Conservation (phyloP, 441 rosid species). For the Erodium moschatum region DNA sequence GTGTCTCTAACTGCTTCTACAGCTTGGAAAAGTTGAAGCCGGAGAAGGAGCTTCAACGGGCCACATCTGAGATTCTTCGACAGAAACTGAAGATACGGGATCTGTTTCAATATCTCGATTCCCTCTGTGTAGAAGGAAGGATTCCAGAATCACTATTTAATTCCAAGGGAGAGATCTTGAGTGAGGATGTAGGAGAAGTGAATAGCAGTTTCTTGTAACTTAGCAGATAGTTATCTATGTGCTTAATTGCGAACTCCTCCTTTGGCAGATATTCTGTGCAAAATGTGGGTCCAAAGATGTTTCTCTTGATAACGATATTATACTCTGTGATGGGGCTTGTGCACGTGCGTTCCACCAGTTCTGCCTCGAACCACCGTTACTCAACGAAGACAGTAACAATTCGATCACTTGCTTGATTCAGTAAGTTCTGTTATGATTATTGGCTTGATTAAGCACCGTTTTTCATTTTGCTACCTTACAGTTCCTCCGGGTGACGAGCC, state of each 20-base stretch:
- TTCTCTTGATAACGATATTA: constrained; percentile 69
- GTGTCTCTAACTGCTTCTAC: constrained; percentile 14
- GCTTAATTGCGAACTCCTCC: constrained; percentile 13
- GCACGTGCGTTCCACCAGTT: constrained; percentile 89
- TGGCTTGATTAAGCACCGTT: constrained; percentile 3
- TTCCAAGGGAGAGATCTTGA: constrained; percentile 77
- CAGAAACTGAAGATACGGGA: constrained; percentile 74
- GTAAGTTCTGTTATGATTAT: constrained; percentile 11
- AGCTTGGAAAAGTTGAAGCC: constrained; percentile 89
- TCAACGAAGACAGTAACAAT: constrained; percentile 74
- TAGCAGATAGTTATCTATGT: not conserved
- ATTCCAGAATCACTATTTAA: constrained; percentile 73
- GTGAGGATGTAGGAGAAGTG: constrained; percentile 80
- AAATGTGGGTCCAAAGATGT: constrained; percentile 84
- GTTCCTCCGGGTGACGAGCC: constrained; percentile 94
- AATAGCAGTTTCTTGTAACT: not conserved
- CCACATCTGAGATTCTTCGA: constrained; percentile 61
- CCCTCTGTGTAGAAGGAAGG: constrained; percentile 71
- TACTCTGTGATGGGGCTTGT: constrained; percentile 81
- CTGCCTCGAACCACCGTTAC: constrained; percentile 78
- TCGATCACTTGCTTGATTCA: constrained; percentile 22
- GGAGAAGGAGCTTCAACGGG: constrained; percentile 91
- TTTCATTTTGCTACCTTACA: constrained; percentile 26
- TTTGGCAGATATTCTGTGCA: constrained; percentile 85
- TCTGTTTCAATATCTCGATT: constrained; percentile 63